phyloP scores from a whole-genome alignment of 2,329 filamentous ascomycete species.

The Zymoseptoria ardabiliae region DNA sequence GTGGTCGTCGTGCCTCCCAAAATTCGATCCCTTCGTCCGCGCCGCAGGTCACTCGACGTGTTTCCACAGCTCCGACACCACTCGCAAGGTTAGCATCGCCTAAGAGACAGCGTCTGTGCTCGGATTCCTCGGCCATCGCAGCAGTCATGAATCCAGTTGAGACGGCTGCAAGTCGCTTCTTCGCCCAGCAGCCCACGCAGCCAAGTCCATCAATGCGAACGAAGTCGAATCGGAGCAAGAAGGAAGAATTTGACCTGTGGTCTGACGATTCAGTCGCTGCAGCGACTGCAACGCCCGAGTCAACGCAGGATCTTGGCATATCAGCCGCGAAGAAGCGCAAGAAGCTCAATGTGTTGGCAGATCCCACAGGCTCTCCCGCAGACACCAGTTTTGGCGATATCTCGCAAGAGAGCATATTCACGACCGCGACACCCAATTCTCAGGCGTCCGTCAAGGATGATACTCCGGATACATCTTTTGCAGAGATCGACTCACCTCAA shows the following conservation, averaged over 20 bases:
- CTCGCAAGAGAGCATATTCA: conserved; percentile 9
- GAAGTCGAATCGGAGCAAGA: conserved; percentile 27
- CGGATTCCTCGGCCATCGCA: conserved; percentile 28
- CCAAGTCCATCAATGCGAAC: conserved; percentile 36
- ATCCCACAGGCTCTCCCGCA: conserved; percentile 8
- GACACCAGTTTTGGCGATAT: conserved; percentile 3
- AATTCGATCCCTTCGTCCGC: conserved; percentile 33
- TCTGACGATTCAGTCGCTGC: conserved; percentile 42
- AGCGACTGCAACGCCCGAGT: conserved; percentile 15
- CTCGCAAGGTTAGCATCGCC: conserved; percentile 19
- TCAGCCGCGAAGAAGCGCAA: conserved; percentile 23
- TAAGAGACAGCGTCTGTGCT: conserved; percentile 35
- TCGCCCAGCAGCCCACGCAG: conserved; percentile 30
- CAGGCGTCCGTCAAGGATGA: conserved; percentile 5
- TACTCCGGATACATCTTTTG: conserved; percentile 23
- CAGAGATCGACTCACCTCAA: conserved; percentile 6
- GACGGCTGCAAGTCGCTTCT: conserved; percentile 40
- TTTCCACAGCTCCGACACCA: conserved; percentile 29
- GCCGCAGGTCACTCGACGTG: conserved; percentile 36
- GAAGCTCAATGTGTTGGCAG: conserved; percentile 23
- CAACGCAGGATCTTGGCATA: conserved; percentile 9
- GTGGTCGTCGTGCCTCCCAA: conserved; percentile 10
- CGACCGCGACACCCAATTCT: conserved; percentile 7
- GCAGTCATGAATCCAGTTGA: conserved; percentile 22
- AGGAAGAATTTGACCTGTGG: conserved; percentile 39